phyloP scores from a whole-genome alignment of 176 grass and related monocot species.

The Oryza australiensis region DNA sequence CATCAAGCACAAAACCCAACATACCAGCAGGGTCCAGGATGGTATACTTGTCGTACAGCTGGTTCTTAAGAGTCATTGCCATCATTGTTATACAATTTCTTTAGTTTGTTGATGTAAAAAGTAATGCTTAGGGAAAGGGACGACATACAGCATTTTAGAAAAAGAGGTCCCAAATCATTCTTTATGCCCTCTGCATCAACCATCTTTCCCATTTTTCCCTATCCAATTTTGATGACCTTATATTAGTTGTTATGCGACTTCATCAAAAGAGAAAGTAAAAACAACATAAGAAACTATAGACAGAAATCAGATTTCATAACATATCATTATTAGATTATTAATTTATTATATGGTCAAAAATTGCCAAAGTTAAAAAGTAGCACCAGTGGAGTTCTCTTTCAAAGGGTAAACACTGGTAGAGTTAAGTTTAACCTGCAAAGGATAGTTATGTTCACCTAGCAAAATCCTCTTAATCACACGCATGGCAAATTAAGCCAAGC shows the following conservation, averaged over 20 bases:
- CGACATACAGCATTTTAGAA: slow-evolving; percentile 60
- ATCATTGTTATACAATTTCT: background rate
- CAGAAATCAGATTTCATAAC: background rate
- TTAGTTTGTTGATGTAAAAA: slow-evolving; percentile 32
- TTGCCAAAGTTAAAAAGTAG: background rate
- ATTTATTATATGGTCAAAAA: background rate
- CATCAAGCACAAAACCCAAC: background rate
- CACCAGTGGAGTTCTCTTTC: background rate
- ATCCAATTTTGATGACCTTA: slow-evolving; percentile 57
- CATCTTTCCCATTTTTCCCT: slow-evolving; percentile 71
- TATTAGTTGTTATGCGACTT: slow-evolving; percentile 46
- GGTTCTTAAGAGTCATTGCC: background rate
- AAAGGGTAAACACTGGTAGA: background rate
- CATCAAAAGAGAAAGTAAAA: slow-evolving; percentile 6
- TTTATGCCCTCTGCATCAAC: slow-evolving; percentile 65
- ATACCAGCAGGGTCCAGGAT: background rate
- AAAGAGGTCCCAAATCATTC: slow-evolving; percentile 39
- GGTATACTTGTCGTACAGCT: background rate
- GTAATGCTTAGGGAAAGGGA: slow-evolving; percentile 33
- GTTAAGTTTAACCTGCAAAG: background rate
- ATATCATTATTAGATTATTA: background rate
- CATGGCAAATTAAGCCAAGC: background rate
- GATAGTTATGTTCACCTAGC: background rate
- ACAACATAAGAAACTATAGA: background rate
- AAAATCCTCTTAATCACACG: background rate